Evolutionary conservation across 805 yeast species (phyloP), one percentile per base, ranked within the genome.

Genomic region (Ogataea neopini): DNA sequence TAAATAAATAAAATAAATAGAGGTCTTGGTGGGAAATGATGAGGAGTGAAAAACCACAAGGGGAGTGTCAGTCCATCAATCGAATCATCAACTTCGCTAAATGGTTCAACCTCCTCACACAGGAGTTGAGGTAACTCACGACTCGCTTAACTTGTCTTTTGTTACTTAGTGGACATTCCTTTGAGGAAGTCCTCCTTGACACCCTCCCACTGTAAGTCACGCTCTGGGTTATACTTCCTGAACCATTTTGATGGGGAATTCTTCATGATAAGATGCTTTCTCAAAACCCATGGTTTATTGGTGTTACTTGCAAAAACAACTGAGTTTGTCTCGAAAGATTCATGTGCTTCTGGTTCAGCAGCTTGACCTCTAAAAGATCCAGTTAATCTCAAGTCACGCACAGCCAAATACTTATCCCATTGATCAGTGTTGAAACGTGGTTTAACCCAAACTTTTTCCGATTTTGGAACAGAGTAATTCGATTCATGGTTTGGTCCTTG

Each of bases 311-410:
- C 67, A 50, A 66, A 67, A 20, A 57, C 65, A 37, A 73, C 68
- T 9, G 86, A 77, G 63, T 78, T 81, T n/a, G 87, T 81, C 70
- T 83, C 86, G 76, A 88, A 88, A 26, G 74, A 76, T 51, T 84
- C 91, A 32, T 90, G 89, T 3, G 95, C 96, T 34, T 76, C 69
- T 6, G 90, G 77, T 36, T 73, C 76, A 53, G 80, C 81, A 42
- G 75, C 64, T 63, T 86, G 92, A 32, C 83, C 91, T 62, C 96
- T 75, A 60, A 70, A 74, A 35, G 75, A 73, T 20, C 96, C 96
- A 9, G 96, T 88, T 59, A 88, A 71, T 54, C 92, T 74, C 61
- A 77, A 73, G 66, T 88, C 96, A 60, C 96, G 76, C 54, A 84
- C 84, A 69, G 87, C 81, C 76, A 70, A 65, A 49, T 71, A 66